phyloP scores from a whole-genome alignment of 2,329 filamentous ascomycete genomes.

The Fusarium sp. region DNA sequence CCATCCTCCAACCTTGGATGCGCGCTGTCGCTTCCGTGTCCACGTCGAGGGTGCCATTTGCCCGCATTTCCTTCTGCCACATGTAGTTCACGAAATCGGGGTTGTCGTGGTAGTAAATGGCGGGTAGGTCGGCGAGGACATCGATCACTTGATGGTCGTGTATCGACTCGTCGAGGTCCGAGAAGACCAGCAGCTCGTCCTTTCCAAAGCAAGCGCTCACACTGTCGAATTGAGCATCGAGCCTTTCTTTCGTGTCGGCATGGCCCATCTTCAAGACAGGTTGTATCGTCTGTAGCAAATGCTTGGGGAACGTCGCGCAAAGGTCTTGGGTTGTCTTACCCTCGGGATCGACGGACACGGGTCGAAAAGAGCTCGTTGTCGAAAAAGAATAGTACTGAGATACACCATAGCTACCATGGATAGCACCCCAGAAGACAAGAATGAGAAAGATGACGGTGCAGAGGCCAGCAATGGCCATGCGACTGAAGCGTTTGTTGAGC shows the following conservation, averaged over 20 bases:
- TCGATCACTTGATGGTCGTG: constrained; percentile 55
- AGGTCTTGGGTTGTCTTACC: constrained; percentile 41
- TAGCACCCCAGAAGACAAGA: constrained; percentile 39
- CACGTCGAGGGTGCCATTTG: constrained; percentile 46
- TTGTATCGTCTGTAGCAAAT: constrained; percentile 45
- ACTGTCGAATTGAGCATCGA: constrained; percentile 58
- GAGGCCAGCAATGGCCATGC: constrained; percentile 40
- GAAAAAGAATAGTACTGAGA: constrained; percentile 43
- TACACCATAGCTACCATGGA: constrained; percentile 37
- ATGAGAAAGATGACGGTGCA: constrained; percentile 37
- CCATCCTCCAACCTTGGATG: constrained; percentile 60
- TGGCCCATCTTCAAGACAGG: constrained; percentile 49
- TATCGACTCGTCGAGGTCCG: constrained; percentile 58
- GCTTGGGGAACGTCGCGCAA: constrained; percentile 46
- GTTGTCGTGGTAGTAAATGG: constrained; percentile 49
- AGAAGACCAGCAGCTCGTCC: constrained; percentile 57
- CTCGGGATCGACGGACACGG: constrained; percentile 41
- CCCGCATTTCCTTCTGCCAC: constrained; percentile 49
- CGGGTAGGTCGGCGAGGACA: constrained; percentile 56
- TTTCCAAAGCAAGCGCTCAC: constrained; percentile 60
- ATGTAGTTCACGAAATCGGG: constrained; percentile 52
- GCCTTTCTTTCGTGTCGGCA: constrained; percentile 41
- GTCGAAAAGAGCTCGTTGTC: constrained; percentile 44
- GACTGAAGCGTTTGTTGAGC: constrained; percentile 47
- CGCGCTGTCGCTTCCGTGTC: constrained; percentile 44